These are phyloP conservation scores for Entophlyctis luteolus DNA, from an alignment of 192 early-diverging fungal species.

Conservation along the genomic window DNA sequence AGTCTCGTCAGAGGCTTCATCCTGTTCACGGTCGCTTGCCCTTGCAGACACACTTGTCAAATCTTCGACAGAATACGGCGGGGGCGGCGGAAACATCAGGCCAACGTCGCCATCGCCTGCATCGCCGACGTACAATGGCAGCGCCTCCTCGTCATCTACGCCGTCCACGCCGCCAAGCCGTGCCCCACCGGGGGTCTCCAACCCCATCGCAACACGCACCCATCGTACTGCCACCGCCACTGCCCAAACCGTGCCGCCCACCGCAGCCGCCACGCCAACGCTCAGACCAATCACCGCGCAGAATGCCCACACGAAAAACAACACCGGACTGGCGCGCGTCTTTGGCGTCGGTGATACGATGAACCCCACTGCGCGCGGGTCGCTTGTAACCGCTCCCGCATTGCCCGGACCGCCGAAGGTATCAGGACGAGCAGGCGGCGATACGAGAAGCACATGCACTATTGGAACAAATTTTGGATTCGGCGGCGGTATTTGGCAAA, in stretches of 20 bases:
- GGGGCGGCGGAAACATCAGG: too few species aligned
- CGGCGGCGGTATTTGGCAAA: constrained; percentile 7
- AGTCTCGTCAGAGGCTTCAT: background rate
- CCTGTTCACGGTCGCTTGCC: too few species aligned
- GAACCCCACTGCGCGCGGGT: background rate
- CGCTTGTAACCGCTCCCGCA: background rate
- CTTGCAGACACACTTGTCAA: too few species aligned
- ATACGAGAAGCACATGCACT: background rate
- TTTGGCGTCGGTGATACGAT: background rate
- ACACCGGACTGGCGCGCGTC: background rate
- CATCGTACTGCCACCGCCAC: background rate
- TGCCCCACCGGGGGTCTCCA: background rate
- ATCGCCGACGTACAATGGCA: background rate
- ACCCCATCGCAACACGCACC: background rate
- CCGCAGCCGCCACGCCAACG: background rate
- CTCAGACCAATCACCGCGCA: constrained; percentile 6
- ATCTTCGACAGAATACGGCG: too few species aligned
- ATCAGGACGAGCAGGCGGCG: background rate
- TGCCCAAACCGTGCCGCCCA: background rate
- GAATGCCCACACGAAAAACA: constrained; percentile 15
- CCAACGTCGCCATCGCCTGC: background rate
- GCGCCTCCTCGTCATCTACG: background rate
- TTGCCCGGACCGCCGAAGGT: constrained; percentile 2
- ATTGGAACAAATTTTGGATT: background rate
- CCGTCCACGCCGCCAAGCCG: background rate